Percentiles rank a stretch among this genome's conserved stretches.
Evolutionary conservation across 148 eudicot genomes (phyloP).

Genomic region (Vaccinium macrocarpon): DNA sequence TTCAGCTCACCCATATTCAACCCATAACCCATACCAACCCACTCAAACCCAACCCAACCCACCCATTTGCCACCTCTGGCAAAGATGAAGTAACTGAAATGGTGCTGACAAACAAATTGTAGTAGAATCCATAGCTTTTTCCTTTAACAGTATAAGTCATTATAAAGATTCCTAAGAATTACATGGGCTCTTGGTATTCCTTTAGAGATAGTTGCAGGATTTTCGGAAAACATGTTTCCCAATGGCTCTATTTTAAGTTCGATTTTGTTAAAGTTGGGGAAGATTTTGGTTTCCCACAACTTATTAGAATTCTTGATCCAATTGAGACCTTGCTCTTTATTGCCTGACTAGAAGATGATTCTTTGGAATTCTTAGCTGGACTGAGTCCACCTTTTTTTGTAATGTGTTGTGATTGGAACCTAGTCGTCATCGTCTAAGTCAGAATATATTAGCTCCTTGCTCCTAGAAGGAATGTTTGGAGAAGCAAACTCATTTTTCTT

Average conservation of each 20-base stretch:
- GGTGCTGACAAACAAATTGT: slow-evolving; percentile 23
- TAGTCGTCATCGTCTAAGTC: not conserved
- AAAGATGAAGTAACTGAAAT: slow-evolving; percentile 40
- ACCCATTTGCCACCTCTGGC: too few species aligned
- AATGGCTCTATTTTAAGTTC: not conserved
- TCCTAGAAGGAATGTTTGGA: not conserved
- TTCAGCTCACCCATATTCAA: too few species aligned
- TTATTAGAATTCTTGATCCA: not conserved
- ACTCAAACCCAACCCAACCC: too few species aligned
- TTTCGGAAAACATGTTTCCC: slow-evolving; percentile 27
- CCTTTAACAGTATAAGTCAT: slow-evolving; percentile 24
- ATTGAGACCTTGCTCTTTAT: not conserved
- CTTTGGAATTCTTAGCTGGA: not conserved
- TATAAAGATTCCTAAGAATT: slow-evolving; percentile 35
- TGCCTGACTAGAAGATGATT: not conserved
- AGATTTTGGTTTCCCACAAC: not conserved
- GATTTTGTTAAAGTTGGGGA: not conserved
- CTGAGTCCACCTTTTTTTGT: not conserved
- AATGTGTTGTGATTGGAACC: not conserved
- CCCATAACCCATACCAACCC: too few species aligned
- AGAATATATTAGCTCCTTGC: not conserved
- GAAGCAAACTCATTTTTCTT: not conserved
- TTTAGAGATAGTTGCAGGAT: slow-evolving; percentile 29
- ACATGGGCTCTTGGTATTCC: slow-evolving; percentile 28
- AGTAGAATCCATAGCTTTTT: slow-evolving; percentile 14